Base-by-base conservation (phyloP, 2,329 filamentous ascomycete genomes). In the Beauveria caledonica region DNA sequence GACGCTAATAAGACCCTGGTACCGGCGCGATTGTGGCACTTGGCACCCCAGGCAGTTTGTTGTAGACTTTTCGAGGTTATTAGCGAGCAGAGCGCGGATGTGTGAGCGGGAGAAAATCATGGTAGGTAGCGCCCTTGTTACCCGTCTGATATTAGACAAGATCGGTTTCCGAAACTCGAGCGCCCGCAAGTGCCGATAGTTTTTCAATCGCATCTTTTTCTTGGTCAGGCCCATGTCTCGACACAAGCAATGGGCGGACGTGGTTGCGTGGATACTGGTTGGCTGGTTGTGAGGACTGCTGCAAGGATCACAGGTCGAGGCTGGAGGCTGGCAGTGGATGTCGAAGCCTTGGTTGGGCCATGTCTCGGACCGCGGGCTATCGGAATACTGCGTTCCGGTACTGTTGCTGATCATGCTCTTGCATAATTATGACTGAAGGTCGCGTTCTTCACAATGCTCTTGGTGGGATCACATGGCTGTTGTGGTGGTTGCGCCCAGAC, bases 181-280 rank as follows among this genome's bases (percentile, higher is more conserved):
- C 44, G 19, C 33, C 33, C 33, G 33, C 33, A 5, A 13, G 33
- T 36, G 19, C 42, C 25, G 42, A 46, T 45, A 23, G 9, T 39
- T 46, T 27, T 21, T 25, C 3, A 48, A 19, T n/a, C 5, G 39
- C 33, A 39, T 10, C 10, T 13, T 44, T 57, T 57, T 39, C 21
- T 58, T 50, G 55, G 23, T 40, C 9, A 25, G 55, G 48, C 56
- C 33, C 46, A 52, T 33, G 48, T 59, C 56, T 59, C 48, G 44
- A 48, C 56, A 48, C 44, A 52, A 58, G 51, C 15, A 27, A 42
- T 48, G 27, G 8, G 8, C 25, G 3, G 50, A 19, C 36, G 39
- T 57, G 44, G 40, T 46, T 36, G 48, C n/a, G n/a, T n/a, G n/a
- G n/a, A n/a, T n/a, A n/a, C n/a, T n/a, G n/a, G n/a, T n/a, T n/a